Evolutionary conservation across 768 basidiomycete species (phyloP).

Genomic region (Trichaptum fuscoviolaceum): DNA sequence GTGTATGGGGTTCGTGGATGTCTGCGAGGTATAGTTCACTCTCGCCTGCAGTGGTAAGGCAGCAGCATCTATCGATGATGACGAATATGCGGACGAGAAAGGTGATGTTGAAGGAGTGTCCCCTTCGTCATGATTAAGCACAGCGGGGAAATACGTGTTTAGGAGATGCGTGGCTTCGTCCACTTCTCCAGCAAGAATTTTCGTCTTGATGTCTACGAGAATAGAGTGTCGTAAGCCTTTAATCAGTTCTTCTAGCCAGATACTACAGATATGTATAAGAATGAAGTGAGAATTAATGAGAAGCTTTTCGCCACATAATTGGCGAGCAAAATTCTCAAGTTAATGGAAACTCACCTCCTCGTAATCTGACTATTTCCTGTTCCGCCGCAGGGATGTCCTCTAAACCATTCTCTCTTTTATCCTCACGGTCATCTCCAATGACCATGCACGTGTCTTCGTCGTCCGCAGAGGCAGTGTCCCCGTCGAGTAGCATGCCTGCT

Average conservation of each 20-base stretch:
- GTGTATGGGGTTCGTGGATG: slow-evolving; percentile 69
- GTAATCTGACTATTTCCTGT: slow-evolving; percentile 48
- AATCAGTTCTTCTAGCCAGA: slow-evolving; percentile 8
- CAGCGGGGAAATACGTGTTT: slow-evolving; percentile 68
- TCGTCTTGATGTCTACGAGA: slow-evolving; percentile 56
- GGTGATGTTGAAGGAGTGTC: background rate
- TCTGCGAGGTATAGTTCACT: slow-evolving; percentile 48
- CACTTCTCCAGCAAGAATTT: slow-evolving; percentile 73
- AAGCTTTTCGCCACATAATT: background rate
- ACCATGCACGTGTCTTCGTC: background rate
- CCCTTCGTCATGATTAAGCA: slow-evolving; percentile 40
- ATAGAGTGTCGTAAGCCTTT: slow-evolving; percentile 4
- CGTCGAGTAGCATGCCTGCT: slow-evolving; percentile 37
- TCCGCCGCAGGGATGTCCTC: slow-evolving; percentile 41
- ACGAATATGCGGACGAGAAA: background rate
- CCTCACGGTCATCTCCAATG: background rate
- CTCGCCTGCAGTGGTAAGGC: slow-evolving; percentile 23
- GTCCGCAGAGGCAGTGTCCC: slow-evolving; percentile 18
- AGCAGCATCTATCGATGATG: slow-evolving; percentile 2
- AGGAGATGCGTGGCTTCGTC: slow-evolving; percentile 63
- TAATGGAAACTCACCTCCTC: slow-evolving; percentile 6
- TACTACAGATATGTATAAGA: slow-evolving; percentile 10
- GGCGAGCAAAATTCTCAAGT: background rate
- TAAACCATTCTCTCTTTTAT: slow-evolving; percentile 16
- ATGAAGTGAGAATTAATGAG: slow-evolving; percentile 12